A percentile compares a stretch with the other conserved stretches of the same genome.
These are phyloP conservation scores for Ogataea trehalophila DNA, from an alignment of 805 yeast species.

Conservation along the genomic window DNA sequence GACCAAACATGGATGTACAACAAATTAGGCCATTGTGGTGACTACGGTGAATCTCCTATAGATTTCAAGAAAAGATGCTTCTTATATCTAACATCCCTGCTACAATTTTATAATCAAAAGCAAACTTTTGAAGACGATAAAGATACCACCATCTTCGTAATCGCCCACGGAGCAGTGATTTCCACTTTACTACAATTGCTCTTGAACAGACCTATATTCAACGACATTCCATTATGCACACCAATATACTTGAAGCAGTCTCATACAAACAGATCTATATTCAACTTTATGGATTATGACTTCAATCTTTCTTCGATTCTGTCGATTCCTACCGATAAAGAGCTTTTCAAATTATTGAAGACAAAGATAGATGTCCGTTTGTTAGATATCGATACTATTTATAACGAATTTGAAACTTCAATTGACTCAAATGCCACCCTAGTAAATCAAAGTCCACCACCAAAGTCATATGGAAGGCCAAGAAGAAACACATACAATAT, in stretches of 20 bases:
- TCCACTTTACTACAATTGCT: constrained; percentile 35
- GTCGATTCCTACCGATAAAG: constrained; percentile 21
- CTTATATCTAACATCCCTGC: constrained; percentile 29
- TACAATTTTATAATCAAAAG: constrained; percentile 28
- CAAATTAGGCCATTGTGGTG: constrained; percentile 38
- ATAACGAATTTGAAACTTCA: constrained; percentile 16
- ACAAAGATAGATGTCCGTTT: constrained; percentile 23
- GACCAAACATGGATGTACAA: constrained; percentile 32
- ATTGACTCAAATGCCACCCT: not conserved
- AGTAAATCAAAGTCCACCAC: constrained; percentile 1
- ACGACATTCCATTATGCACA: constrained; percentile 36
- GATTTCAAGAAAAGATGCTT: constrained; percentile 34
- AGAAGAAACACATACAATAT: constrained; percentile 29
- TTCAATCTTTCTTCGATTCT: constrained; percentile 28
- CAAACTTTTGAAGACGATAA: constrained; percentile 25
- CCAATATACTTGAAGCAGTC: constrained; percentile 31
- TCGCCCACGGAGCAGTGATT: constrained; percentile 42
- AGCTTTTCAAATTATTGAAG: constrained; percentile 21
- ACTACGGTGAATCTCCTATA: constrained; percentile 36
- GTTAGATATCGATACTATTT: constrained; percentile 23
- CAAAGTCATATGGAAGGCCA: constrained; percentile 10
- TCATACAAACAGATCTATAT: constrained; percentile 17
- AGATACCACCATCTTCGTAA: constrained; percentile 29
- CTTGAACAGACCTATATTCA: constrained; percentile 33
- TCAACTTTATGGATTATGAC: constrained; percentile 31